phyloP scores from a whole-genome alignment of 768 basidiomycete species.

The Mycena crocata region DNA sequence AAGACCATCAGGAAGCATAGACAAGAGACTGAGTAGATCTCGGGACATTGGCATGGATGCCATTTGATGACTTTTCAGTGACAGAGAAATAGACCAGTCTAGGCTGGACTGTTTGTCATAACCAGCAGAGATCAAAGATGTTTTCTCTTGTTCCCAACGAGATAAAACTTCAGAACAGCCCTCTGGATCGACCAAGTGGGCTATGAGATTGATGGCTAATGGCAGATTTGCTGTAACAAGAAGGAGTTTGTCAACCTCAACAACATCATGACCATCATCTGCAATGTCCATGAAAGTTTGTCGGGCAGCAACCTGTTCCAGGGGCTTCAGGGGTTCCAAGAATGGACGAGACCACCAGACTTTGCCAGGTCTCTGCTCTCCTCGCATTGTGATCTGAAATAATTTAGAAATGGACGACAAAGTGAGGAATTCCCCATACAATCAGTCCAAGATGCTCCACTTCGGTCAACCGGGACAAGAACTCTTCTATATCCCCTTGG shows the following conservation, averaged over 20 bases:
- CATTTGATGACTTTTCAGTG: not conserved
- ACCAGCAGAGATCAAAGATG: not conserved
- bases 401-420: not conserved
- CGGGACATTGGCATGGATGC: not conserved
- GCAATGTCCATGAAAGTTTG: too few species aligned
- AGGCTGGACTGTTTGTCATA: not conserved
- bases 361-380: not conserved
- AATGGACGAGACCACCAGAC: conserved; percentile 11
- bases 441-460: not conserved
- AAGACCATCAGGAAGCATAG: not conserved
- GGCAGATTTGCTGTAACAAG: conserved; percentile 1
- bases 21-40: not conserved
- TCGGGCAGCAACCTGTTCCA: not conserved
- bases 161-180: not conserved
- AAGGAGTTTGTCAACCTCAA: not conserved
- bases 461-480: not conserved
- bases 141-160: conserved; percentile 4
- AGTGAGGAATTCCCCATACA: not conserved
- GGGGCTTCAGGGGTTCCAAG: not conserved
- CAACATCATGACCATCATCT: not conserved
- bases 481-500: not conserved
- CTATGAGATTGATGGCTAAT: too few species aligned
- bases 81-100: conserved; percentile 1
- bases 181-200: conserved; percentile 8
- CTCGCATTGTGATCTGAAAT: not conserved